These are phyloP conservation scores for Microbotryomycetes sp. DNA, from an alignment of 1,284 basidiomycete species.

Conservation along the genomic window DNA sequence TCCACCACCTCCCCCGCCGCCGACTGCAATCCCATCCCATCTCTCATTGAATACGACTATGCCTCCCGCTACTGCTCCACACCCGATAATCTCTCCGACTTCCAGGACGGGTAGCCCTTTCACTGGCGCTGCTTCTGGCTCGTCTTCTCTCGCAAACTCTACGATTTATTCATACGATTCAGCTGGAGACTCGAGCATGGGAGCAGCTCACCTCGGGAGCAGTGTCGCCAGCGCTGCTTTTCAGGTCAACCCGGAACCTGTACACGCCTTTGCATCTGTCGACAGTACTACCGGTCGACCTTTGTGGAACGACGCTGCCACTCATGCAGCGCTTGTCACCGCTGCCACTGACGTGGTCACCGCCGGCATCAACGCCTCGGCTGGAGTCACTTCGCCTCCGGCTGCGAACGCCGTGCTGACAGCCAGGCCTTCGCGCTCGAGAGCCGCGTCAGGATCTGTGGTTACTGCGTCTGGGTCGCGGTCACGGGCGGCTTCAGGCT, in stretches of 20 bases:
- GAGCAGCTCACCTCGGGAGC: not conserved
- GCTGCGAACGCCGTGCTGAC: not conserved
- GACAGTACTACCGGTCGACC: not conserved
- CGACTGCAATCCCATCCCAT: not conserved
- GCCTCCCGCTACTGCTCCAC: not conserved
- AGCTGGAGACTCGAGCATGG: not conserved
- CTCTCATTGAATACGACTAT: not conserved
- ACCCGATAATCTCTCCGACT: not conserved
- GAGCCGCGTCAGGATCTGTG: conserved; percentile 27
- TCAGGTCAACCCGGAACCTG: not conserved
- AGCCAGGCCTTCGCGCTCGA: conserved; percentile 21
- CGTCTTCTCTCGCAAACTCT: not conserved
- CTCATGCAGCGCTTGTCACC: not conserved
- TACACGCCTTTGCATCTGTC: not conserved
- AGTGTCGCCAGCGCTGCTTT: not conserved
- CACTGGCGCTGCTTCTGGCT: not conserved
- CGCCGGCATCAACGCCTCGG: not conserved
- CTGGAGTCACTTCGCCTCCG: conserved; percentile 1
- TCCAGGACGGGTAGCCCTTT: not conserved
- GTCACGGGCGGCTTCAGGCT: conserved; percentile 28
- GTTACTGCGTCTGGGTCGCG: conserved; percentile 26
- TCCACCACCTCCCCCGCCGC: not conserved
- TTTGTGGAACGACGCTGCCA: not conserved
- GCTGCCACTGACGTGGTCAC: conserved; percentile 1
- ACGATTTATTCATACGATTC: not conserved